Evolutionary conservation across 2,329 filamentous ascomycete genomes (phyloP), one percentile per base, ranked within the genome.

Genomic region (Fulvia fulva): DNA sequence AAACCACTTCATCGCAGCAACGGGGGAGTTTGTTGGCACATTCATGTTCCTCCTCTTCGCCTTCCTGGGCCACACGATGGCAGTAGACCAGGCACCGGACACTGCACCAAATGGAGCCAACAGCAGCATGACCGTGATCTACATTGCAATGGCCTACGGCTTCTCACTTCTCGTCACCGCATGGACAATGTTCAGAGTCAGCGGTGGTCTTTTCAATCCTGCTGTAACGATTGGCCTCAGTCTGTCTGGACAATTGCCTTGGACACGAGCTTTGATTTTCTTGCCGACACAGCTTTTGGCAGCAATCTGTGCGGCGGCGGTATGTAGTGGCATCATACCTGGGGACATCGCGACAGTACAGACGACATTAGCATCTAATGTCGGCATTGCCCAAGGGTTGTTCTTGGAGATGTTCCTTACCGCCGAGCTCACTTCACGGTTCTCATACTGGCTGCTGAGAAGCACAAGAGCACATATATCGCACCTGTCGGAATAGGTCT

Each of bases 31-130:
- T 45, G 55, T 57, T 16, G 55, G 55, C 19, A 57, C 55, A 28
- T 57, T 57, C n/a, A 34, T 57, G 28, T 57, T 57, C 55, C 55
- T 57, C 47, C 46, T 57, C 55, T 52, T 57, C 25, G 55, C 47
- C 25, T 57, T 52, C 23, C 25, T 57, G 16, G 55, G 55, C 26
- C 55, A 57, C 25, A 57, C 30, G 9, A 57, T 57, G 55, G 30
- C 49, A 6, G 55, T 37, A 23, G 52, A 52, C 32, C 60, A 62
- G 45, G 61, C 61, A 46, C 71, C 74, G 34, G 72, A 76, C 47
- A 66, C 70, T 0, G 75, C 71, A 2, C 74, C 73, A 1, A 73
- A 76, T 53, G 74, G 76, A 19, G 74, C 74, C 14, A 76, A 76
- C 59, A 73, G 62, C 65, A 58, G 53, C 41, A 46, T 54, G 34